Evolutionary conservation across 2,329 filamentous ascomycete species (phyloP), one percentile per base, ranked within the genome.

Genomic region (Xylariaceae sp.): DNA sequence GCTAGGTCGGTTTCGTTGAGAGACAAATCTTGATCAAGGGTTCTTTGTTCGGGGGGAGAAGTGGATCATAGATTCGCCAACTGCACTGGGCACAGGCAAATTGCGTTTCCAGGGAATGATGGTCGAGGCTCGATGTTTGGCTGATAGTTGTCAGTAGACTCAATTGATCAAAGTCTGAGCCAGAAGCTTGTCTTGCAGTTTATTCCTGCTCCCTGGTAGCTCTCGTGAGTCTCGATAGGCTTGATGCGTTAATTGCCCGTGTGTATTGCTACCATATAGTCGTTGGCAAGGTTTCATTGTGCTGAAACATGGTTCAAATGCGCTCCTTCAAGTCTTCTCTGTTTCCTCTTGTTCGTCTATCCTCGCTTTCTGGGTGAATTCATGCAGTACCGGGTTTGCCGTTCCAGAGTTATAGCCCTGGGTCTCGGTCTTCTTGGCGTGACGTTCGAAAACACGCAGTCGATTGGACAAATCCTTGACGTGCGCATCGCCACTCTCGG

Each of bases 401-500:
- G 11, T 30, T 11, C 19, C 44, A 10, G 38, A 33, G 11, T 39
- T 40, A 2, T 19, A 30, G 11, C 12, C 15, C 18, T 46, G 31
- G 12, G 27, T 42, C 39, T 43, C 50, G 4, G 41, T 48, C 10
- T 31, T 41, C 36, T 39, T 33, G 4, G 48, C 42, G 31, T 32
- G 49, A 47, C 32, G 58, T 44, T 71, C 86, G 47, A 95, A 75
- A 45, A 74, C 77, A 62, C 83, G 81, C 39, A 94, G 85, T 46
- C 89, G 79, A 49, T 74, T 70, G 14, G 89, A 89, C 59, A 99
- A 72, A 69, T 97, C 91, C 44, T 81, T 85, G 46, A 99, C 79
- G 75, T 99, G 92, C 54, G 78, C 78, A 72, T 97, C 94, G 3
- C 82, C 83, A 64, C 87, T 94, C 45, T 89, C 88, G 2, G 80